These are phyloP conservation scores for Pythium phragmitis DNA, from an alignment of 352 stramenopile genomes.

Conservation along the genomic window DNA sequence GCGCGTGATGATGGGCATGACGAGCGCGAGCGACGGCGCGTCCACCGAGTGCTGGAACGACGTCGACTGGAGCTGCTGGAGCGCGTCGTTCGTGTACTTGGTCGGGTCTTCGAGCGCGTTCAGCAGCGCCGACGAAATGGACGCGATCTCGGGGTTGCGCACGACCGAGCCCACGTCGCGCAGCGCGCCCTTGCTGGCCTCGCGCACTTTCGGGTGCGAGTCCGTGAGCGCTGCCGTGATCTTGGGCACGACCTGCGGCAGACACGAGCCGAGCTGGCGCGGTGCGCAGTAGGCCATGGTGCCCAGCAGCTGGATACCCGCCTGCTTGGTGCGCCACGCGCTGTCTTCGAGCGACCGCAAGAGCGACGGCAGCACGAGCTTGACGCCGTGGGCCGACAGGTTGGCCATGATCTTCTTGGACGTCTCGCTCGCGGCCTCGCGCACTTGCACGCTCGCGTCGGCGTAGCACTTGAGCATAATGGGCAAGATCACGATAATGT, in stretches of 20 bases:
- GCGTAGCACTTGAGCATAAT: conserved; percentile 98
- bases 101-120: conserved; percentile 96
- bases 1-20: conserved; percentile 98
- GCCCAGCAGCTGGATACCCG: conserved; percentile 97
- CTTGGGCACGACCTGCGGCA: conserved; percentile 99
- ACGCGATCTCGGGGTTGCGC: conserved; percentile 98
- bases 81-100: conserved; percentile 88
- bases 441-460: conserved; percentile 95
- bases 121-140: conserved; percentile 92
- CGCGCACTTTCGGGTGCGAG: conserved; percentile 98
- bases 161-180: conserved; percentile 98
- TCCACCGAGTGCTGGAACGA: conserved; percentile 99
- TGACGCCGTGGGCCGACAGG: conserved; percentile 98
- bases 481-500: conserved; percentile 98
- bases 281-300: conserved; percentile 98
- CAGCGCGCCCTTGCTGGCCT: conserved; percentile 94
- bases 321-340: conserved; percentile 98
- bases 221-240: conserved; percentile 97
- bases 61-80: conserved; percentile 97
- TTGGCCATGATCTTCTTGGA: conserved; percentile 98
- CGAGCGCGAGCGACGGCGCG: conserved; percentile 97
- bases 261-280: conserved; percentile 96
- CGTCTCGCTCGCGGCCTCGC: conserved; percentile 93
- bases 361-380: conserved; percentile 97
- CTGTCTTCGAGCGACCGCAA: conserved; percentile 93